A percentile compares a stretch with the other conserved stretches of the same genome.
Conservation (phyloP, 2,329 filamentous ascomycete species). For the Fusarium sp. region DNA sequence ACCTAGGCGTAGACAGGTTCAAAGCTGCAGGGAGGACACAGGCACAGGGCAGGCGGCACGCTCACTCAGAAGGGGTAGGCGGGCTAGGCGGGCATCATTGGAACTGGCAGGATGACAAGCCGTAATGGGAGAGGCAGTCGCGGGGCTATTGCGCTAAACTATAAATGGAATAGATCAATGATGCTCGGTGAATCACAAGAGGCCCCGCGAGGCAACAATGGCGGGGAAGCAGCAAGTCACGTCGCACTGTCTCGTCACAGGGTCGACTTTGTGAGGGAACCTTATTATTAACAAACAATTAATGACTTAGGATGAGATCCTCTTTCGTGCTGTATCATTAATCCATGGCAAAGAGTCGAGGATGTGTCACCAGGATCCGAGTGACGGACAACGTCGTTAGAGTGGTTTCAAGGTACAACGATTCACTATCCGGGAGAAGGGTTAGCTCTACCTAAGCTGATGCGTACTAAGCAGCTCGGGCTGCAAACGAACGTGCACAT, state of each 20-base stretch:
- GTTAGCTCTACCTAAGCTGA: neutral
- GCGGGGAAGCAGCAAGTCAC: constrained; percentile 41
- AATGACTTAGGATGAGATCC: neutral
- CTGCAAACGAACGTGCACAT: neutral
- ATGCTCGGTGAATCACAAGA: constrained; percentile 43
- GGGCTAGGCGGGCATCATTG: constrained; percentile 6
- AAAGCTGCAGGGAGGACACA: constrained; percentile 25
- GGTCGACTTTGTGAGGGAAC: constrained; percentile 23
- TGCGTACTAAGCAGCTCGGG: neutral
- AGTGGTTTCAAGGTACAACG: constrained; percentile 2
- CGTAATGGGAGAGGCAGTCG: constrained; percentile 37
- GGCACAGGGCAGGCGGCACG: constrained; percentile 34
- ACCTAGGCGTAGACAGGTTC: constrained; percentile 11
- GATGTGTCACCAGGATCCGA: neutral
- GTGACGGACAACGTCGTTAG: neutral
- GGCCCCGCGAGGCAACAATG: constrained; percentile 41
- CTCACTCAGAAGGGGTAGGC: constrained; percentile 11
- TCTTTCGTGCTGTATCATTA: neutral
- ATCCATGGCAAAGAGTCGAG: neutral
- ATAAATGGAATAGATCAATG: constrained; percentile 10
- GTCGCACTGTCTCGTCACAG: constrained; percentile 41
- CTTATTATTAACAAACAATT: neutral
- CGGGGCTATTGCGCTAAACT: constrained; percentile 41
- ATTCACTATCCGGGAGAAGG: constrained; percentile 13
- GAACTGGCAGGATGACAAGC: constrained; percentile 38